Evolutionary conservation across 371 early-diverging fungal genomes (phyloP).

Genomic region (Mucor indicus): DNA sequence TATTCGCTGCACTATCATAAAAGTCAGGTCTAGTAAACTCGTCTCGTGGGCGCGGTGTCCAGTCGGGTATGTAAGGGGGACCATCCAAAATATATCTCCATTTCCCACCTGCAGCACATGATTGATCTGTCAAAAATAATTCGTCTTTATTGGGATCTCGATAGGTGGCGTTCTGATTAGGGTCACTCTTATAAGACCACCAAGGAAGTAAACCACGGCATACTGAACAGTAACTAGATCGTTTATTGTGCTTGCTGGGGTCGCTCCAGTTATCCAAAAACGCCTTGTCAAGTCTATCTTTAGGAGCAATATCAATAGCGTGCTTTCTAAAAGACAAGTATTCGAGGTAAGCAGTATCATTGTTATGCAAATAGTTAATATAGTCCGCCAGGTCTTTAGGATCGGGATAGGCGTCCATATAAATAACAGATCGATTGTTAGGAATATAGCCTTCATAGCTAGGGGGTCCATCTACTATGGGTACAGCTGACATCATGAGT

Average conservation of each 20-base stretch:
- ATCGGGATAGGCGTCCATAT: conserved; percentile 40
- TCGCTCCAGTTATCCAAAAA: conserved; percentile 36
- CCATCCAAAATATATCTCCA: conserved; percentile 32
- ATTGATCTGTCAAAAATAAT: conserved; percentile 20
- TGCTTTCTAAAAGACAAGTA: conserved; percentile 28
- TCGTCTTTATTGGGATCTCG: conserved; percentile 2
- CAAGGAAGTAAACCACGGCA: conserved; percentile 34
- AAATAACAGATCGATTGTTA: conserved; percentile 24
- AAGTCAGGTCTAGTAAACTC: conserved; percentile 14
- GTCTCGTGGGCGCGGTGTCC: conserved; percentile 11
- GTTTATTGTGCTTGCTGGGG: conserved; percentile 8
- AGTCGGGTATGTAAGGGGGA: conserved; percentile 22
- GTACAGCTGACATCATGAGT: conserved; percentile 22
- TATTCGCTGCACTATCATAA: not conserved
- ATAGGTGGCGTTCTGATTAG: not conserved
- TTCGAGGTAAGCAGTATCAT: conserved; percentile 37
- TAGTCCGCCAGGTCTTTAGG: conserved; percentile 39
- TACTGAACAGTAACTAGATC: conserved; percentile 32
- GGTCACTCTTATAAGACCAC: conserved; percentile 21
- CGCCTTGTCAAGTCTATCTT: conserved; percentile 24
- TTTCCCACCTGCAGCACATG: conserved; percentile 25
- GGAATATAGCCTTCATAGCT: conserved; percentile 36
- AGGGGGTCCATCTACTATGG: conserved; percentile 31
- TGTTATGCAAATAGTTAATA: conserved; percentile 27
- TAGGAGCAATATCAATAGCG: conserved; percentile 19